phyloP scores from a whole-genome alignment of 345 rosid genomes.

The Linum tenue region DNA sequence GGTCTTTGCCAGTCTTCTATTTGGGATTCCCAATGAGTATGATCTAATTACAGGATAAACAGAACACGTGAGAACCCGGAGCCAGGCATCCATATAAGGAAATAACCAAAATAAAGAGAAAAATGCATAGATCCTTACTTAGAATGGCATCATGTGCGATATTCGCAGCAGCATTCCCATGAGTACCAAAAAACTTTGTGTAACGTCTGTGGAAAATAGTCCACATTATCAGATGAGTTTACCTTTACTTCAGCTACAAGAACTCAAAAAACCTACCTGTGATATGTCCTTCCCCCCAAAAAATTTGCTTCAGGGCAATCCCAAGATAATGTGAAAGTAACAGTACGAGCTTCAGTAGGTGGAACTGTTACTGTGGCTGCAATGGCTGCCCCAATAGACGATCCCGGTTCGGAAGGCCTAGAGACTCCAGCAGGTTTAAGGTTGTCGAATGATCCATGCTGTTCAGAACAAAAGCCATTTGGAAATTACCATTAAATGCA shows the following conservation, averaged over 20 bases:
- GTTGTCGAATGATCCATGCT: conserved; percentile 68
- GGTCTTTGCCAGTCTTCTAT: conserved; percentile 93
- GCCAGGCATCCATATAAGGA: not conserved
- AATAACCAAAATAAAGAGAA: not conserved
- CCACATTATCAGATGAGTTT: not conserved
- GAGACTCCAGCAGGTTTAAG: conserved; percentile 30
- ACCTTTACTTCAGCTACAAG: not conserved
- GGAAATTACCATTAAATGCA: not conserved
- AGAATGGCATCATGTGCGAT: conserved; percentile 78
- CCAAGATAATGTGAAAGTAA: conserved; percentile 86
- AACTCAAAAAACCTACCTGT: conserved; percentile 32
- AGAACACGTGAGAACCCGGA: conserved; percentile 2
- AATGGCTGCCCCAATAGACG: conserved; percentile 89
- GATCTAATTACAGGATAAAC: conserved; percentile 36
- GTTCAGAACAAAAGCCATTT: conserved; percentile 10
- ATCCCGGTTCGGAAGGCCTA: conserved; percentile 56
- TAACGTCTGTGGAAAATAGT: conserved; percentile 47
- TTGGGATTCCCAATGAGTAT: conserved; percentile 67
- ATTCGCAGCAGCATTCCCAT: conserved; percentile 69
- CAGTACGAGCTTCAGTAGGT: conserved; percentile 37
- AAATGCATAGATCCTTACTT: conserved; percentile 27
- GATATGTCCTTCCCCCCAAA: conserved; percentile 53
- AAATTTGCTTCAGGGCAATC: conserved; percentile 83
- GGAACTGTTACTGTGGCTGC: conserved; percentile 65
- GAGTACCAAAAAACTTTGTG: conserved; percentile 65